Conservation (phyloP, 202 grass and related monocot species). For the Digitaria exilis region DNA sequence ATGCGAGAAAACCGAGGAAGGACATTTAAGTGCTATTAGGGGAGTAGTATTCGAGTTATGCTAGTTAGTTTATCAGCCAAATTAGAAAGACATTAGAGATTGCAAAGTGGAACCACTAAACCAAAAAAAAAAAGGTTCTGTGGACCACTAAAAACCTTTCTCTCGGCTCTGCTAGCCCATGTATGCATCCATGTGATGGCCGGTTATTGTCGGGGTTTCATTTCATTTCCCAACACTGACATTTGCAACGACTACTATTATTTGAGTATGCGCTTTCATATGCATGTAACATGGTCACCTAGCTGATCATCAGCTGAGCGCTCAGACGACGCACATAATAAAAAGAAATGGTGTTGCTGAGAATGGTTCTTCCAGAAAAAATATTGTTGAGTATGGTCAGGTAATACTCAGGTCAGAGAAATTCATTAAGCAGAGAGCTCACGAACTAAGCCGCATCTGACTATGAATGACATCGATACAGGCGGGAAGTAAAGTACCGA, state of each 20-base stretch:
- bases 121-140: neutral
- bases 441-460: too few species aligned
- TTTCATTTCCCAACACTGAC: neutral
- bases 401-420: too few species aligned
- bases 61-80: neutral
- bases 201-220: neutral
- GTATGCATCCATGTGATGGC: constrained; percentile 10
- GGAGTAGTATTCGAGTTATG: neutral
- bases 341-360: neutral
- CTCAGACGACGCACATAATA: neutral
- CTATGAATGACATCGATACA: too few species aligned
- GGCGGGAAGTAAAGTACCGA: too few species aligned
- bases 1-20: constrained; percentile 22
- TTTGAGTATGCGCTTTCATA: neutral
- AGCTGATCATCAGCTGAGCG: neutral
- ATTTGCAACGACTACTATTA: neutral
- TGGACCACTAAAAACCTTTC: neutral
- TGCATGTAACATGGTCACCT: neutral
- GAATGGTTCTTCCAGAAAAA: too few species aligned
- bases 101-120: neutral
- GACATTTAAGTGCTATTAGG: neutral
- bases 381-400: too few species aligned
- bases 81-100: neutral
- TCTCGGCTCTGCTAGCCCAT: neutral
- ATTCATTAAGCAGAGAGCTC: too few species aligned